Percentiles rank a stretch among this genome's conserved stretches.
Evolutionary conservation across 1,139 yeast species (phyloP).

Genomic region (Kazachstania sp.): DNA sequence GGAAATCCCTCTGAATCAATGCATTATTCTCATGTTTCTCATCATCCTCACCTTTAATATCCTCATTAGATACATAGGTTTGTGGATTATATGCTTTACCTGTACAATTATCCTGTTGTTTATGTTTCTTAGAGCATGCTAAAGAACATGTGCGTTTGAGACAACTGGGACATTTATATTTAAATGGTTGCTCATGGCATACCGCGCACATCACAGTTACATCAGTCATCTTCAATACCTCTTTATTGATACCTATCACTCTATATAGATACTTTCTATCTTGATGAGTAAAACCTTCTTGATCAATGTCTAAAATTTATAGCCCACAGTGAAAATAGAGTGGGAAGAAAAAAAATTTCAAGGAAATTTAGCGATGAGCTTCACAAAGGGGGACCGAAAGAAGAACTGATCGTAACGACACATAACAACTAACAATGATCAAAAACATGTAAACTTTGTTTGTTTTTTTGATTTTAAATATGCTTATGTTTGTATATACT

Average conservation of each 20-base stretch:
- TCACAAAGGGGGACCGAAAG: background rate
- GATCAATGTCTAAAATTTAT: background rate
- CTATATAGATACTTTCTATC: background rate
- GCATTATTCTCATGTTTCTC: conserved; percentile 34
- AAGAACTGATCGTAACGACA: background rate
- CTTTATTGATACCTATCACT: background rate
- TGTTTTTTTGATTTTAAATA: too few species aligned
- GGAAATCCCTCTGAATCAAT: conserved; percentile 73
- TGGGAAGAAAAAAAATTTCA: too few species aligned
- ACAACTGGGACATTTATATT: conserved; percentile 86
- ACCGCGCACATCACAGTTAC: conserved; percentile 37
- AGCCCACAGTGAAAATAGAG: background rate
- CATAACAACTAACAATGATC: background rate
- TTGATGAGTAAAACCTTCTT: too few species aligned
- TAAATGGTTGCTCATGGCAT: conserved; percentile 41
- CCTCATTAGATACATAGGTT: conserved; percentile 38
- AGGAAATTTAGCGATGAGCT: background rate
- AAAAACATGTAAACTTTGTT: too few species aligned
- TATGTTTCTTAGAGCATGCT: conserved; percentile 64
- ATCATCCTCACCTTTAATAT: conserved; percentile 30
- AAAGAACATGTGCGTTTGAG: conserved; percentile 57
- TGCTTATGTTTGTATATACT: too few species aligned
- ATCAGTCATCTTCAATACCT: background rate
- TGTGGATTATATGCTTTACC: conserved; percentile 57
- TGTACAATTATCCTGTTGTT: conserved; percentile 50